Conservation (phyloP, 108 stramenopile species). For the Chaetoceros tenuissimus region DNA sequence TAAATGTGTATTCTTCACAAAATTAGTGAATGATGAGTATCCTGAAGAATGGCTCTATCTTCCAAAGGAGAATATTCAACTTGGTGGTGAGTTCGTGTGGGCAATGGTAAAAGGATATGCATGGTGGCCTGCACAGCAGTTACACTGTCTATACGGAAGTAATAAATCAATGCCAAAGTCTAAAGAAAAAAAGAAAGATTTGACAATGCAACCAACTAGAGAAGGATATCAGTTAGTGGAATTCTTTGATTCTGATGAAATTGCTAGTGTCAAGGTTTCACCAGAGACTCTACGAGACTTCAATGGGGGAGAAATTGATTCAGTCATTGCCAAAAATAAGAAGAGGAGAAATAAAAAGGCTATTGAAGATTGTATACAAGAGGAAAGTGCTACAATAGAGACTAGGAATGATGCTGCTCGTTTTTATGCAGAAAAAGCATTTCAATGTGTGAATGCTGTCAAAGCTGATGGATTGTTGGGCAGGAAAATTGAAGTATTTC, state of each 20-base stretch:
- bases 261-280: slow-evolving; percentile 33
- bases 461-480: slow-evolving; percentile 22
- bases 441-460: slow-evolving; percentile 17
- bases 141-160: slow-evolving; percentile 15
- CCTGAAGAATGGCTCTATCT: slow-evolving; percentile 26
- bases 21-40: not conserved
- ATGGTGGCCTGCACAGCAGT: slow-evolving; percentile 70
- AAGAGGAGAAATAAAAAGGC: slow-evolving; percentile 54
- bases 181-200: not conserved
- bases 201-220: slow-evolving; percentile 14
- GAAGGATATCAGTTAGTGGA: slow-evolving; percentile 42
- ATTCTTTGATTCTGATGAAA: slow-evolving; percentile 50
- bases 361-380: slow-evolving; percentile 12
- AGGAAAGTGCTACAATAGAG: slow-evolving; percentile 26
- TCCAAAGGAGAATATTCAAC: slow-evolving; percentile 5
- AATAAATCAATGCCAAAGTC: not conserved
- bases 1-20: slow-evolving; percentile 31
- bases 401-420: slow-evolving; percentile 38
- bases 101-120: slow-evolving; percentile 66
- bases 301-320: slow-evolving; percentile 31
- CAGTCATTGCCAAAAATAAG: slow-evolving; percentile 50
- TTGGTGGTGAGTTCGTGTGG: slow-evolving; percentile 50
- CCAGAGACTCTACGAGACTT: slow-evolving; percentile 48
- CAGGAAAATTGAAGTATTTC: slow-evolving; percentile 35
- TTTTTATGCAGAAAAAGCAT: slow-evolving; percentile 42